These are phyloP conservation scores for Ballota nigra DNA, from an alignment of 257 asterid genomes.

Conservation along the genomic window DNA sequence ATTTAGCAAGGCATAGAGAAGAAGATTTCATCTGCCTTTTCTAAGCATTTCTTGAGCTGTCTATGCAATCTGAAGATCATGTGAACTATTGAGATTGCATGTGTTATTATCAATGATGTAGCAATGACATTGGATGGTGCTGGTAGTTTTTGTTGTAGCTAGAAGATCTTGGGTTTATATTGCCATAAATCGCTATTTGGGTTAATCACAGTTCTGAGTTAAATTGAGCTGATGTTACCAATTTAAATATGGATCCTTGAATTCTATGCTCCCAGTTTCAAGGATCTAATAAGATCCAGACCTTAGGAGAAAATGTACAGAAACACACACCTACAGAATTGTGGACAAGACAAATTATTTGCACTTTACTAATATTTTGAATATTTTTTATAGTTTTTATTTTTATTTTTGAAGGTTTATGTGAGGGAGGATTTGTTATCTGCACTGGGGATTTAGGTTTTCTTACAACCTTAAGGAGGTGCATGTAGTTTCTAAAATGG, in stretches of 20 bases:
- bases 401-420: background rate
- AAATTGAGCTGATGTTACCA: background rate
- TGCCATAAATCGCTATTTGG: background rate
- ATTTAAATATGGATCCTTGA: background rate
- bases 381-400: background rate
- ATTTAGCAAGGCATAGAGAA: background rate
- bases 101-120: background rate
- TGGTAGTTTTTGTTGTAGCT: background rate
- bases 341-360: background rate
- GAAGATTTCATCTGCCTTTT: background rate
- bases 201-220: background rate
- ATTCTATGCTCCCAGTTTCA: background rate
- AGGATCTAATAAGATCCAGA: background rate
- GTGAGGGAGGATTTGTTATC: background rate
- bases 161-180: background rate
- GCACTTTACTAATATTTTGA: background rate
- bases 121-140: background rate
- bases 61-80: background rate
- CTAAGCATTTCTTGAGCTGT: background rate
- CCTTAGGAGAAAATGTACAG: too few species aligned
- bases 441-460: background rate
- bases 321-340: too few species aligned
- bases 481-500: conserved; percentile 9
- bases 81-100: conserved; percentile 5
- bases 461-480: background rate